Evolutionary conservation across 176 grass and related monocot genomes (phyloP).

Genomic region (Cocos nucifera): DNA sequence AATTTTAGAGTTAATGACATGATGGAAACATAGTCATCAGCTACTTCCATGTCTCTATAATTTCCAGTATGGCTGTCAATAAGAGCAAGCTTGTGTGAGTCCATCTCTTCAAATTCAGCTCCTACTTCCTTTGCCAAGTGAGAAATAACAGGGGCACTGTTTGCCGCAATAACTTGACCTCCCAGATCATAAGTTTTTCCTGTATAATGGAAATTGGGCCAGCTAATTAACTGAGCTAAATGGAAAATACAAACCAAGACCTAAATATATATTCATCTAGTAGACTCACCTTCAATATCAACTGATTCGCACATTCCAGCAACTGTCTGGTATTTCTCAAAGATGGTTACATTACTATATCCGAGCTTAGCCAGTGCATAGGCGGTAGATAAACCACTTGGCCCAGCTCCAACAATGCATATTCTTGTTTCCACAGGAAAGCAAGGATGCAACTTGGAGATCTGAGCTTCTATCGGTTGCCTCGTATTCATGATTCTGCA

Average conservation of each 20-base stretch:
- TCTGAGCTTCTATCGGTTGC: slow-evolving; percentile 40
- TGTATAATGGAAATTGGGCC: slow-evolving; percentile 17
- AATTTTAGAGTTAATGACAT: slow-evolving; percentile 54
- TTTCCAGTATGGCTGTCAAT: slow-evolving; percentile 53
- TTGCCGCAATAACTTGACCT: slow-evolving; percentile 79
- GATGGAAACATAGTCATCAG: slow-evolving; percentile 67
- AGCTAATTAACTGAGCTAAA: background rate
- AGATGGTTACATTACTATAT: slow-evolving; percentile 50
- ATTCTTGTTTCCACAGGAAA: slow-evolving; percentile 47
- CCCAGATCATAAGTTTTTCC: slow-evolving; percentile 62
- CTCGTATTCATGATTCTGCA: slow-evolving; percentile 29
- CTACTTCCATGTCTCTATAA: slow-evolving; percentile 54
- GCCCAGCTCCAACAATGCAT: slow-evolving; percentile 49
- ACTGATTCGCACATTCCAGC: slow-evolving; percentile 67
- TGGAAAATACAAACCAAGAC: background rate
- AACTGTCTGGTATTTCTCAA: slow-evolving; percentile 52
- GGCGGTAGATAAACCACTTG: slow-evolving; percentile 56
- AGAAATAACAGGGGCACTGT: slow-evolving; percentile 66
- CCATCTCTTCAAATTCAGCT: slow-evolving; percentile 69
- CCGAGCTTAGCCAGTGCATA: slow-evolving; percentile 65
- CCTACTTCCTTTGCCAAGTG: slow-evolving; percentile 65
- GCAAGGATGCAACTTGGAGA: slow-evolving; percentile 54
- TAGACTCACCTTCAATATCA: slow-evolving; percentile 45
- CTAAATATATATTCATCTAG: background rate
- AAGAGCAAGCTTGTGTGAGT: slow-evolving; percentile 62